Percentiles rank a stretch among this genome's conserved stretches.
These are phyloP conservation scores for Mycosphaerelloides madeirae DNA, from an alignment of 2,329 filamentous ascomycete genomes.

Conservation along the genomic window DNA sequence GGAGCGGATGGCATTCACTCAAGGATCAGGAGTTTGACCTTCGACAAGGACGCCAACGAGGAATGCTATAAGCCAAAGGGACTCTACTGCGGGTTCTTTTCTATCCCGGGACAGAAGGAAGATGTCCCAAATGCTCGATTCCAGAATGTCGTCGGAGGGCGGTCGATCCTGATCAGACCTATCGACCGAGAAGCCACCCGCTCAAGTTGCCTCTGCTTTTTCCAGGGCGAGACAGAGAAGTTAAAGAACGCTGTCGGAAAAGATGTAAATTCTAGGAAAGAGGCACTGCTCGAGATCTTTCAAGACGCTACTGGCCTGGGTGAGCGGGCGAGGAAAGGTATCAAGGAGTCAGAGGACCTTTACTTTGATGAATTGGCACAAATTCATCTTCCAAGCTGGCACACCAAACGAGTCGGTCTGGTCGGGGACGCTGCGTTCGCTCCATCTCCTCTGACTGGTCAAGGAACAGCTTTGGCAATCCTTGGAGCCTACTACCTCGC, in stretches of 20 bases:
- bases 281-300: conserved; percentile 5
- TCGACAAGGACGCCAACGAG: conserved; percentile 7
- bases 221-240: neutral
- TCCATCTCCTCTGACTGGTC: conserved; percentile 32
- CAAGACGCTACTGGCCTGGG: conserved; percentile 11
- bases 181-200: conserved; percentile 8
- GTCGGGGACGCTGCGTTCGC: conserved; percentile 39
- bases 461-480: conserved; percentile 34
- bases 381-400: conserved; percentile 35
- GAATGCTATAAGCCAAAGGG: conserved; percentile 3
- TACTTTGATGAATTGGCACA: conserved; percentile 43
- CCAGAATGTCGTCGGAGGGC: conserved; percentile 12
- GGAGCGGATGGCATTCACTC: conserved; percentile 18
- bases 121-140: conserved; percentile 15
- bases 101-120: conserved; percentile 16
- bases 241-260: neutral
- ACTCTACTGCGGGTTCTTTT: conserved; percentile 25
- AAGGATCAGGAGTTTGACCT: conserved; percentile 9
- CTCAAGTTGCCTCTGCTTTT: conserved; percentile 9
- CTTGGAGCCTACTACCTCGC: conserved; percentile 38
- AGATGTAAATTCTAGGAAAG: conserved; percentile 5
- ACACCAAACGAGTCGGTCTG: conserved; percentile 32
- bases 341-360: conserved; percentile 35
- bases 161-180: conserved; percentile 20
- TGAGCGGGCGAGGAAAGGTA: conserved; percentile 6